These are phyloP conservation scores for Rhododendron simsii DNA, from an alignment of 148 eudicot species.

Conservation along the genomic window DNA sequence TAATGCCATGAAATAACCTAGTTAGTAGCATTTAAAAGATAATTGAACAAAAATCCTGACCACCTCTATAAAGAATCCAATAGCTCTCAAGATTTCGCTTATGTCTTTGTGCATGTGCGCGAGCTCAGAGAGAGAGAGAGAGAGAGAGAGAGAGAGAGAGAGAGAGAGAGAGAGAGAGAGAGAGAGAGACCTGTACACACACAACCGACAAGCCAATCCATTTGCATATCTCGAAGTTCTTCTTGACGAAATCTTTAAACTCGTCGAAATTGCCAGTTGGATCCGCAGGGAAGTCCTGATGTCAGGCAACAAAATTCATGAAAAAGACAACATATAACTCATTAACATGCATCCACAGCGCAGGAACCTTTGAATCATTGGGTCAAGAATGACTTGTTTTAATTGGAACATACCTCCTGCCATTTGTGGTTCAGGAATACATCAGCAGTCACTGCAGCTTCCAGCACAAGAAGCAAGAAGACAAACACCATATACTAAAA, in stretches of 20 bases:
- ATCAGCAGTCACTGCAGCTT: constrained; percentile 67
- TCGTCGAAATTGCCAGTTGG: constrained; percentile 46
- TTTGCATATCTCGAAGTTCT: constrained; percentile 71
- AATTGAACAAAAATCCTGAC: not conserved
- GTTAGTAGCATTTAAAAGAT: not conserved
- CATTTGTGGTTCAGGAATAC: constrained; percentile 66
- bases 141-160: constrained; percentile 12
- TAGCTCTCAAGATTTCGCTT: not conserved
- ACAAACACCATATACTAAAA: constrained; percentile 59
- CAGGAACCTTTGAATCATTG: not conserved
- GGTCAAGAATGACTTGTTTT: not conserved
- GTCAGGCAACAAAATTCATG: not conserved
- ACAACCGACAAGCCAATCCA: constrained; percentile 74
- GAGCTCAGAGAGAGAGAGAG: not conserved
- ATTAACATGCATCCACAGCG: not conserved
- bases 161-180: constrained; percentile 13
- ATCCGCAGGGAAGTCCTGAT: constrained; percentile 77
- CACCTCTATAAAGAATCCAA: not conserved
- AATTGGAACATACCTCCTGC: constrained; percentile 54
- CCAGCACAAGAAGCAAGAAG: constrained; percentile 59
- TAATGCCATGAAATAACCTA: not conserved
- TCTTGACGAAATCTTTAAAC: constrained; percentile 46
- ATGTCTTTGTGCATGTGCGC: not conserved
- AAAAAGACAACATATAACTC: not conserved
- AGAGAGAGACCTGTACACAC: constrained; percentile 54